Evolutionary conservation across 2,329 filamentous ascomycete species (phyloP).

Genomic region (Colletotrichum karsti): DNA sequence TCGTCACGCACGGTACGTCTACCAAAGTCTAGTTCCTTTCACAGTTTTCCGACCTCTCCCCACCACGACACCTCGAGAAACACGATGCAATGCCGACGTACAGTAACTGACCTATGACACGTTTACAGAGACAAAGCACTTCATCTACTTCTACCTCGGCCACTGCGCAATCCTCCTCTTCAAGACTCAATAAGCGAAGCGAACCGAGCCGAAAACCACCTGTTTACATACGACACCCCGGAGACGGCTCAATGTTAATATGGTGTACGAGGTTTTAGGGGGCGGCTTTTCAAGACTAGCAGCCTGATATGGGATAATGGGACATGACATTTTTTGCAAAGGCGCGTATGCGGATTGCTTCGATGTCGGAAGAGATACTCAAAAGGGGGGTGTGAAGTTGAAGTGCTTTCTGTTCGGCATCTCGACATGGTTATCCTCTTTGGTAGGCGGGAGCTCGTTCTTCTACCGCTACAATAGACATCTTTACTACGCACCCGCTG

Average conservation of each 20-base stretch:
- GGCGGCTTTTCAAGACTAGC: background rate
- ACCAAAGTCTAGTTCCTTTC: background rate
- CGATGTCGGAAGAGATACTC: background rate
- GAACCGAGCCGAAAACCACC: background rate
- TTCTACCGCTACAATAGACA: background rate
- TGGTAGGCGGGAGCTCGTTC: background rate
- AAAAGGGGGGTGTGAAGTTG: background rate
- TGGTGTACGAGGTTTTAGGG: conserved; percentile 4
- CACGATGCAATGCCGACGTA: background rate
- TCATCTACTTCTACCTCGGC: conserved; percentile 99
- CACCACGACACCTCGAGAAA: background rate
- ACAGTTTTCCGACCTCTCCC: too few relatives aligned
- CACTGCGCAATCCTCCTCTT: conserved; percentile 98
- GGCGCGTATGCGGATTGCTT: conserved; percentile 2
- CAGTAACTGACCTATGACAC: conserved; percentile 20
- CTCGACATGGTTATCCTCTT: background rate
- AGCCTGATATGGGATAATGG: conserved; percentile 19
- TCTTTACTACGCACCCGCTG: background rate
- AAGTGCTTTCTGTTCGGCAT: background rate
- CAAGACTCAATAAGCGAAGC: conserved; percentile 84
- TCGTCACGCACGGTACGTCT: conserved; percentile 94
- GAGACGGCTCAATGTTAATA: conserved; percentile 9
- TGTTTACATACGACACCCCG: conserved; percentile 8
- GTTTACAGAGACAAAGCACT: conserved; percentile 91
- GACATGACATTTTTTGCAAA: conserved; percentile 20